Base-by-base conservation (phyloP, 1,139 yeast genomes). In the Yamadazyma friedrichii region DNA sequence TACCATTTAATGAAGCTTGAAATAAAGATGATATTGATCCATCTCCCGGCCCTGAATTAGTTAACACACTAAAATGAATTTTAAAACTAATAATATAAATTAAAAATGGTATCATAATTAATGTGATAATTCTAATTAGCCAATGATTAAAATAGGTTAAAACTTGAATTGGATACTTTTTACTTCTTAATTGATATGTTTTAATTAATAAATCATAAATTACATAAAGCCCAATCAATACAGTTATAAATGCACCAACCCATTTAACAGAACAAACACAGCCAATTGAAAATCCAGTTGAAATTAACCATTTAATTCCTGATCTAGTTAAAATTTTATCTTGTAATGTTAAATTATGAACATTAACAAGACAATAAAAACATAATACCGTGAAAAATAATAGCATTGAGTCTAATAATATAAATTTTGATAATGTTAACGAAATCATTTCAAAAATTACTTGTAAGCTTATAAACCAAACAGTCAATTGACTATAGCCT, bases 331-430 rank as follows among this genome's bases (percentile, higher is more conserved):
- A 65, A 38, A 81, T 74, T 10, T 53, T 41, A 39, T 61, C 49
- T n/a, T 53, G 42, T 1, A 58, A 45, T 46, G 79, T 65, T 40
- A 78, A 55, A 5, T 56, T 55, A 55, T 82, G 81, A n/a, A 83
- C 46, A 42, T 80, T 77, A 3, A 77, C 69, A 45, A 84, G 59
- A 45, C 86, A 74, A 42, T 70, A 73, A 53, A 77, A 79, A 8
- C 86, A 76, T 3, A 83, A 68, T 5, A 81, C 78, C 0, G 89
- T 84, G 62, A 85, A 85, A 53, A 84, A 82, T 37, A 85, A 76
- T 46, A 94, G 78, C 93, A 91, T 89, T n/a, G 98, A 91, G 64
- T 94, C 99, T 53, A 94, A 78, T 53, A 94, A 72, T 56, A 94
- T 93, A 63, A 94, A 88, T 63, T 88, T 86, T 42, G 95, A 95